Evolutionary conservation across 2,329 filamentous ascomycete species (phyloP).

Genomic region (Periconia digitata): DNA sequence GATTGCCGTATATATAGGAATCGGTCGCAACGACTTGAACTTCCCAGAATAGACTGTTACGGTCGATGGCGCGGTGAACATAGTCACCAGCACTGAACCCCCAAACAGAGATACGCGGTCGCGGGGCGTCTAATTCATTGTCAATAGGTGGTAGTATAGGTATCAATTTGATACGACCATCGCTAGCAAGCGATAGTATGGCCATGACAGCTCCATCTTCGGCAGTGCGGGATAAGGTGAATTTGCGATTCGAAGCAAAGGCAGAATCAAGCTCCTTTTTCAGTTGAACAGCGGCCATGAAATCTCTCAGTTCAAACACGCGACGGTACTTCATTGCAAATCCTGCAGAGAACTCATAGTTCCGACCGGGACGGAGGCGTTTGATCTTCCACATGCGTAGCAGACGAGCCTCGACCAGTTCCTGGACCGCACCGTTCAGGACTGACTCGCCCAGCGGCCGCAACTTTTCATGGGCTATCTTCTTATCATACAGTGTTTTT

Average conservation of each 20-base stretch:
- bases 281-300: conserved; percentile 59
- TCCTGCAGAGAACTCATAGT: conserved; percentile 64
- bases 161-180: conserved; percentile 58
- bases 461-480: conserved; percentile 46
- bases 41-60: conserved; percentile 65
- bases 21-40: conserved; percentile 62
- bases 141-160: conserved; percentile 61
- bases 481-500: conserved; percentile 41
- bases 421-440: conserved; percentile 54
- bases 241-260: conserved; percentile 45
- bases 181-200: conserved; percentile 64
- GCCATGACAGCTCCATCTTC: conserved; percentile 69
- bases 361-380: conserved; percentile 57
- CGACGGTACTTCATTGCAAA: conserved; percentile 62
- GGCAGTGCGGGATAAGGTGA: conserved; percentile 58
- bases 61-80: conserved; percentile 68
- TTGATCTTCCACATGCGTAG: conserved; percentile 64
- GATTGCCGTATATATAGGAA: conserved; percentile 59
- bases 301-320: conserved; percentile 43
- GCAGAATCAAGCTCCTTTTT: conserved; percentile 61
- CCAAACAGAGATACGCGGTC: conserved; percentile 56
- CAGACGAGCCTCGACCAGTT: conserved; percentile 55
- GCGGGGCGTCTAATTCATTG: conserved; percentile 42
- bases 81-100: conserved; percentile 73
- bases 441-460: conserved; percentile 31